Evolutionary conservation across 768 basidiomycete species (phyloP).

Genomic region (Tricholoma flavovirens): DNA sequence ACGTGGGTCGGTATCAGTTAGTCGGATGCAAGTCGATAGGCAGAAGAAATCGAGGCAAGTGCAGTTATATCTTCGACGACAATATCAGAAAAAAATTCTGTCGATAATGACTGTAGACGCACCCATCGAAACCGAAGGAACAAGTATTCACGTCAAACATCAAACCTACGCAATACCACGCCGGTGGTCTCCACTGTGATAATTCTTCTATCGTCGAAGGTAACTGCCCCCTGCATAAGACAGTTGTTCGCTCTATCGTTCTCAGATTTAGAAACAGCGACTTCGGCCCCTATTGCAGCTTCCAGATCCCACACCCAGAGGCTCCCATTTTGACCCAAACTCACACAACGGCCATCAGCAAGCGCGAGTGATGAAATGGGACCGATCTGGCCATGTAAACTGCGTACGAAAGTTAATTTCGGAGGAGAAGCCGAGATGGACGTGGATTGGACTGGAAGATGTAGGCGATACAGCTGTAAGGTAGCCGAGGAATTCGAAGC

Average conservation of each 20-base stretch:
- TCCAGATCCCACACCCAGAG: slow-evolving; percentile 90
- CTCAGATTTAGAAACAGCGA: slow-evolving; percentile 23
- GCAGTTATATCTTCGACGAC: neutral
- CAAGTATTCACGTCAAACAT: slow-evolving; percentile 33
- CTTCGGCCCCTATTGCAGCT: slow-evolving; percentile 42
- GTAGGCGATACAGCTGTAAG: slow-evolving; percentile 72
- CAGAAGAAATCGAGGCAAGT: neutral
- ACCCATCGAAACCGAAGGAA: neutral
- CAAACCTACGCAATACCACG: slow-evolving; percentile 50
- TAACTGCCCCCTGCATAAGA: slow-evolving; percentile 37
- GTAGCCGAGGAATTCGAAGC: slow-evolving; percentile 36
- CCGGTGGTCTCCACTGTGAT: slow-evolving; percentile 42
- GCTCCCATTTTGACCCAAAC: slow-evolving; percentile 62
- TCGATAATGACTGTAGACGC: neutral
- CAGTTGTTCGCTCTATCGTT: neutral
- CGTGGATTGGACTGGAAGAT: slow-evolving; percentile 43
- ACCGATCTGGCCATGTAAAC: slow-evolving; percentile 62
- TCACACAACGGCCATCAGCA: slow-evolving; percentile 80
- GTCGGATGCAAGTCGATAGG: neutral
- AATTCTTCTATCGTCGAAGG: slow-evolving; percentile 73
- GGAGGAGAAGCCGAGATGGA: slow-evolving; percentile 49
- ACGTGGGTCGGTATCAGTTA: neutral
- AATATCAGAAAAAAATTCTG: neutral
- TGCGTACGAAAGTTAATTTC: slow-evolving; percentile 67
- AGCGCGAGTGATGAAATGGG: slow-evolving; percentile 63